phyloP scores from a whole-genome alignment of 257 asterid species.

The Gentiana macrophylla region DNA sequence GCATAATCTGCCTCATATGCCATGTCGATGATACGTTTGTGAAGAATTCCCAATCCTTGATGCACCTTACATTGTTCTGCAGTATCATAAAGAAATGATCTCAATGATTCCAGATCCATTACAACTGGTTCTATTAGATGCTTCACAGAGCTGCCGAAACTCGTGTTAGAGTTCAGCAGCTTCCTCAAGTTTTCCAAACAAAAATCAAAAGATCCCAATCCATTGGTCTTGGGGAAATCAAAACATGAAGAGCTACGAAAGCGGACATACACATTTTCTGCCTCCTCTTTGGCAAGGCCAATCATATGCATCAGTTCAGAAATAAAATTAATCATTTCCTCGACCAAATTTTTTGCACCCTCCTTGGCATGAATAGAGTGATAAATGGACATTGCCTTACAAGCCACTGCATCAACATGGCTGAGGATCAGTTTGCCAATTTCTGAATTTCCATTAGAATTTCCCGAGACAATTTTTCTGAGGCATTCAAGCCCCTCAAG shows the following conservation, averaged over 20 bases:
- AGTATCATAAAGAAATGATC: no score
- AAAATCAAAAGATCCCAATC: neutral
- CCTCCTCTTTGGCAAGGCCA: neutral
- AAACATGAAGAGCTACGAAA: neutral
- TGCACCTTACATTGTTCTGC: no score
- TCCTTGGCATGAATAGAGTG: neutral
- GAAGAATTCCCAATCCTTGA: neutral
- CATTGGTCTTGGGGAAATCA: conserved; percentile 4
- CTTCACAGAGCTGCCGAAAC: neutral
- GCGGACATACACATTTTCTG: neutral
- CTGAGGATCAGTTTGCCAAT: neutral
- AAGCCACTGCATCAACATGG: neutral
- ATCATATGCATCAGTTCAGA: neutral
- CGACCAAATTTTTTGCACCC: neutral
- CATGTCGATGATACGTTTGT: neutral
- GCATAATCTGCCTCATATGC: conserved; percentile 7
- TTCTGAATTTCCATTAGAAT: neutral
- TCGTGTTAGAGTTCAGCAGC: neutral
- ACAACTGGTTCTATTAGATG: neutral
- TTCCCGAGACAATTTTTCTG: neutral
- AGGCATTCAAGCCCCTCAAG: neutral
- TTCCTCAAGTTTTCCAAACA: neutral
- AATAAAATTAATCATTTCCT: neutral
- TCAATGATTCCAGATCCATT: no score
- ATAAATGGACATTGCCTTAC: neutral